Evolutionary conservation across 768 basidiomycete genomes (phyloP).

Genomic region (Rickenella mellea): DNA sequence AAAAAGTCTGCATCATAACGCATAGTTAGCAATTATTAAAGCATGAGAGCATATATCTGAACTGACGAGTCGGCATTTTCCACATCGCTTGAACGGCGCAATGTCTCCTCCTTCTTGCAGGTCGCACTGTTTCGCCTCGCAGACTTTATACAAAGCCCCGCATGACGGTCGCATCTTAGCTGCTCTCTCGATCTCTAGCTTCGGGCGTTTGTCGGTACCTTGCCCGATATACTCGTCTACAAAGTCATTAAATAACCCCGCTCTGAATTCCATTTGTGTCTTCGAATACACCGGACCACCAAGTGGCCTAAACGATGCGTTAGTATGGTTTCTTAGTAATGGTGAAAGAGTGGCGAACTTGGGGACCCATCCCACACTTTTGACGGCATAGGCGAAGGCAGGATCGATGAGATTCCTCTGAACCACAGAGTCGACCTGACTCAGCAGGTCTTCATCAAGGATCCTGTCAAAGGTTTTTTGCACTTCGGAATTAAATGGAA

Average conservation of each 20-base stretch:
- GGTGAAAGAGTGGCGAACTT: neutral
- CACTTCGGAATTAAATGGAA: too few relatives aligned
- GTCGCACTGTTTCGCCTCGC: conserved; percentile 13
- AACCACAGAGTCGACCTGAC: too few relatives aligned
- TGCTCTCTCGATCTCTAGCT: conserved; percentile 12
- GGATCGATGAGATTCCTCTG: conserved; percentile 4
- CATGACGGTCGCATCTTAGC: conserved; percentile 15
- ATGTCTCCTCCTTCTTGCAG: conserved; percentile 10
- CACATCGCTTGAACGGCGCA: conserved; percentile 11
- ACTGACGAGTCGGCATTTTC: conserved; percentile 17
- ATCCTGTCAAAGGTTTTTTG: too few relatives aligned
- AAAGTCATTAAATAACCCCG: conserved; percentile 16
- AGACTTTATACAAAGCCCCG: conserved; percentile 15
- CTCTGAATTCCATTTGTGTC: neutral
- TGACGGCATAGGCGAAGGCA: conserved; percentile 7
- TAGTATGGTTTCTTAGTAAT: too few relatives aligned
- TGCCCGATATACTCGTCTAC: conserved; percentile 17
- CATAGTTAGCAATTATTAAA: neutral
- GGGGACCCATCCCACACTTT: neutral
- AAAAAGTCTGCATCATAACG: conserved; percentile 10
- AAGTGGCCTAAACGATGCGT: conserved; percentile 2
- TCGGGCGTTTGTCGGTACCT: conserved; percentile 8
- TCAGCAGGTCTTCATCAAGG: too few relatives aligned
- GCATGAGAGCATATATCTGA: neutral
- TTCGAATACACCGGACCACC: neutral